A percentile compares a stretch with the other conserved stretches of the same genome.
Evolutionary conservation across 2,329 filamentous ascomycete species (phyloP).

Genomic region (Penicillium sclerotiorum): DNA sequence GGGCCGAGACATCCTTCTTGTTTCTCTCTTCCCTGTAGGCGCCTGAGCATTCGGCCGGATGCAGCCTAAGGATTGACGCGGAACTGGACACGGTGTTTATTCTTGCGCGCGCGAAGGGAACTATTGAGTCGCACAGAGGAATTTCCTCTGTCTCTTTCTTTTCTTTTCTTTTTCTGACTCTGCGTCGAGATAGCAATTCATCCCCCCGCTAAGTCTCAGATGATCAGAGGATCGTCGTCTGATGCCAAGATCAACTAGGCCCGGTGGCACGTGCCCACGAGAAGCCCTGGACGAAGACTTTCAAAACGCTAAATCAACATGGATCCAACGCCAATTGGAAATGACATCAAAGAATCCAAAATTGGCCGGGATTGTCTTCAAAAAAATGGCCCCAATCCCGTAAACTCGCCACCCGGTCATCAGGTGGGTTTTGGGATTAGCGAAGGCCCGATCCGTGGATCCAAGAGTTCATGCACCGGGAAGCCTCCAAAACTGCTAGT

Average conservation of each 20-base stretch:
- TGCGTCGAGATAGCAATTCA: slow-evolving; percentile 10
- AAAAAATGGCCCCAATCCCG: slow-evolving; percentile 18
- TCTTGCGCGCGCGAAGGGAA: slow-evolving; percentile 1
- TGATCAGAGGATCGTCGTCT: not conserved
- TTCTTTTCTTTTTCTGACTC: not conserved
- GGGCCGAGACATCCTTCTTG: not conserved
- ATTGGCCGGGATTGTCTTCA: slow-evolving; percentile 8
- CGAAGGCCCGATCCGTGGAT: slow-evolving; percentile 18
- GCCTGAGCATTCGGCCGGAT: slow-evolving; percentile 19
- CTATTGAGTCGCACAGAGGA: slow-evolving; percentile 8
- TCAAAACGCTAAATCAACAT: not conserved
- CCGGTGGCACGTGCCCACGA: slow-evolving; percentile 21
- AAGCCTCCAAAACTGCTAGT: not conserved
- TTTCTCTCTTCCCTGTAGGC: slow-evolving; percentile 11
- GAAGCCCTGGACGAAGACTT: slow-evolving; percentile 5
- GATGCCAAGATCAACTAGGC: slow-evolving; percentile 8
- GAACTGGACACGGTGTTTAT: slow-evolving; percentile 12
- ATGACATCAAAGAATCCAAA: not conserved
- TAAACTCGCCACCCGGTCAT: too few relatives aligned
- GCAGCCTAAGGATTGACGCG: slow-evolving; percentile 17
- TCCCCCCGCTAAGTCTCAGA: not conserved
- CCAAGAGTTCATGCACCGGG: slow-evolving; percentile 17
- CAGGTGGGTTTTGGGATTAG: too few relatives aligned
- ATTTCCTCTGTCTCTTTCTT: not conserved
- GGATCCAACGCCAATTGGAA: not conserved